phyloP scores from a whole-genome alignment of 2,329 filamentous ascomycete species.

The Apiospora arundinis region DNA sequence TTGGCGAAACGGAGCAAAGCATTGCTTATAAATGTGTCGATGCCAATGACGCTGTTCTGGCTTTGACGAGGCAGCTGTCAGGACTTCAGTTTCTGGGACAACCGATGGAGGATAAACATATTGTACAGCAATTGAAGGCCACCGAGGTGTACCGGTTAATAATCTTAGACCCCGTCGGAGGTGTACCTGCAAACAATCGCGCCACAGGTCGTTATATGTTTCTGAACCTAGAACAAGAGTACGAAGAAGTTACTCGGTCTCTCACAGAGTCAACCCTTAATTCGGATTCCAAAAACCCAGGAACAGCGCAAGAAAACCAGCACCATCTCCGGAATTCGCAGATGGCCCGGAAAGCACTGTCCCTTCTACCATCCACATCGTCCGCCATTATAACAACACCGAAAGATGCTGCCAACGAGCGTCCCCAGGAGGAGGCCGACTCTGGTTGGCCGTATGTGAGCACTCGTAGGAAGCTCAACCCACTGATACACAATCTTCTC shows the following conservation, averaged over 20 bases:
- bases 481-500: slow-evolving; percentile 91
- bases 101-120: slow-evolving; percentile 47
- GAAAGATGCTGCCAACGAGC: slow-evolving; percentile 71
- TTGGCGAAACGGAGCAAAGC: slow-evolving; percentile 50
- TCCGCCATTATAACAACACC: slow-evolving; percentile 92
- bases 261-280: slow-evolving; percentile 46
- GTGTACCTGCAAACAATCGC: slow-evolving; percentile 73
- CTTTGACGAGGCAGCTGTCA: slow-evolving; percentile 77
- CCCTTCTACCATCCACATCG: slow-evolving; percentile 80
- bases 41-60: slow-evolving; percentile 71
- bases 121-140: slow-evolving; percentile 45
- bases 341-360: slow-evolving; percentile 72
- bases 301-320: slow-evolving; percentile 31
- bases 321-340: slow-evolving; percentile 72
- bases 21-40: slow-evolving; percentile 48
- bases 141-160: slow-evolving; percentile 79
- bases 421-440: slow-evolving; percentile 56
- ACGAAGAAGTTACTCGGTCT: slow-evolving; percentile 68
- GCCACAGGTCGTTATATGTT: slow-evolving; percentile 78
- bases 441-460: slow-evolving; percentile 56
- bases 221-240: slow-evolving; percentile 94
- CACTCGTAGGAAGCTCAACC: slow-evolving; percentile 70
- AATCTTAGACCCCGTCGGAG: slow-evolving; percentile 84
- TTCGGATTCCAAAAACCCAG: slow-evolving; percentile 37
- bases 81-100: slow-evolving; percentile 61